These are phyloP conservation scores for Panicum hallii DNA, from an alignment of 202 grass and related monocot genomes.

Conservation along the genomic window DNA sequence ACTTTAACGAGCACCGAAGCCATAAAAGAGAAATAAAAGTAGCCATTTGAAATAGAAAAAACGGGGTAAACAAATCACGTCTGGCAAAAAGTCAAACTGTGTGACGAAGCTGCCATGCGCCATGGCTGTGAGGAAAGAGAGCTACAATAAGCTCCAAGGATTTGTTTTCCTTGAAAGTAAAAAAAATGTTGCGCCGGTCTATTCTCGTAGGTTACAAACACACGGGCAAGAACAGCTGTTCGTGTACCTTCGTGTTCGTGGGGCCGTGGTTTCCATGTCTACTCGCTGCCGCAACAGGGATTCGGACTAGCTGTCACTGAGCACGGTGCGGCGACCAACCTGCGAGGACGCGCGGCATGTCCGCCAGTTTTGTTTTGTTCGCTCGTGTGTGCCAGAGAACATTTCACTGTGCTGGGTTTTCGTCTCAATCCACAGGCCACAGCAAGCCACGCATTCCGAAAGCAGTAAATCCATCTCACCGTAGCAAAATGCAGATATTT, in stretches of 20 bases:
- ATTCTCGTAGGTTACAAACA: not conserved
- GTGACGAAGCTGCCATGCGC: too few relatives aligned
- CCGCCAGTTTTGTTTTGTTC: not conserved
- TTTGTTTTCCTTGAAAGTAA: not conserved
- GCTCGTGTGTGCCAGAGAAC: not conserved
- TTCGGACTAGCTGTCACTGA: not conserved
- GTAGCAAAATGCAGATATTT: not conserved
- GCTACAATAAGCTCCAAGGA: not conserved
- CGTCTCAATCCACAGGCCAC: not conserved
- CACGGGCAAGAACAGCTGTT: not conserved
- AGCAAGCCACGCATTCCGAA: not conserved
- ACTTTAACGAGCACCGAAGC: not conserved
- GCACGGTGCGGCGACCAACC: not conserved
- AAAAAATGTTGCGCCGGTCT: not conserved
- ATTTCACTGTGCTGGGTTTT: not conserved
- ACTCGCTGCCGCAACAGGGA: not conserved
- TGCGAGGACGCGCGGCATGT: constrained; percentile 22
- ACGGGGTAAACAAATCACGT: too few relatives aligned
- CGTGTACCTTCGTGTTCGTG: not conserved
- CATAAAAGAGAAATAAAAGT: not conserved
- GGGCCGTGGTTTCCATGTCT: not conserved
- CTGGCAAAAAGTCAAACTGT: too few relatives aligned
- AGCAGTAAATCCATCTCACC: not conserved
- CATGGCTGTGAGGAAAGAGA: too few relatives aligned
- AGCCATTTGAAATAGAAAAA: not conserved